Conservation (phyloP, 2,329 filamentous ascomycete genomes). For the Mariannaea sp. region DNA sequence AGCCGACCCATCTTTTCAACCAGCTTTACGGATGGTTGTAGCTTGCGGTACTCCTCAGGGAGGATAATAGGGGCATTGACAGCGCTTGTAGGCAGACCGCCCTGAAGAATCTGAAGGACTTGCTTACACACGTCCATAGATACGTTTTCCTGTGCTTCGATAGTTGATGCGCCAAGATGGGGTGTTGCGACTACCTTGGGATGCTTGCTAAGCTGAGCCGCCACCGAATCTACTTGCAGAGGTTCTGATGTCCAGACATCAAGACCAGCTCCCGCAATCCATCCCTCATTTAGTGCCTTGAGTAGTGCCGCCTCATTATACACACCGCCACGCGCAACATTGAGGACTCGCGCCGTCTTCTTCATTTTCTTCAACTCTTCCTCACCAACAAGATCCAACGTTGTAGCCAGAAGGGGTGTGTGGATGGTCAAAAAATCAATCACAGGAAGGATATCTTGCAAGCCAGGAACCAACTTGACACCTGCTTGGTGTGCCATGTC, state of each 20-base stretch:
- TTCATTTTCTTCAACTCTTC: constrained; percentile 74
- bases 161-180: constrained; percentile 78
- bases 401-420: constrained; percentile 78
- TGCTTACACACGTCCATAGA: constrained; percentile 83
- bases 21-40: constrained; percentile 76
- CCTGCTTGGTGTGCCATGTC: constrained; percentile 72
- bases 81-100: constrained; percentile 74
- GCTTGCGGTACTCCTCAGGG: constrained; percentile 77
- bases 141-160: constrained; percentile 84
- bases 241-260: constrained; percentile 83
- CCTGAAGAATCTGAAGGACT: constrained; percentile 72
- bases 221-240: constrained; percentile 57
- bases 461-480: constrained; percentile 63
- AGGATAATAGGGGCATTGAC: constrained; percentile 84
- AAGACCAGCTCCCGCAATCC: constrained; percentile 76
- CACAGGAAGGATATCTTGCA: constrained; percentile 64
- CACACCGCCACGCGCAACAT: constrained; percentile 79
- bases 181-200: constrained; percentile 77
- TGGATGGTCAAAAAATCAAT: constrained; percentile 82
- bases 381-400: constrained; percentile 72
- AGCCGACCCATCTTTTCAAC: constrained; percentile 80
- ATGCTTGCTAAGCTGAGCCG: constrained; percentile 68
- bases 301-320: constrained; percentile 78
- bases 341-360: constrained; percentile 72
- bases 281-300: constrained; percentile 69